phyloP scores from a whole-genome alignment of 2,329 filamentous ascomycete genomes.

The Polychaeton citri region DNA sequence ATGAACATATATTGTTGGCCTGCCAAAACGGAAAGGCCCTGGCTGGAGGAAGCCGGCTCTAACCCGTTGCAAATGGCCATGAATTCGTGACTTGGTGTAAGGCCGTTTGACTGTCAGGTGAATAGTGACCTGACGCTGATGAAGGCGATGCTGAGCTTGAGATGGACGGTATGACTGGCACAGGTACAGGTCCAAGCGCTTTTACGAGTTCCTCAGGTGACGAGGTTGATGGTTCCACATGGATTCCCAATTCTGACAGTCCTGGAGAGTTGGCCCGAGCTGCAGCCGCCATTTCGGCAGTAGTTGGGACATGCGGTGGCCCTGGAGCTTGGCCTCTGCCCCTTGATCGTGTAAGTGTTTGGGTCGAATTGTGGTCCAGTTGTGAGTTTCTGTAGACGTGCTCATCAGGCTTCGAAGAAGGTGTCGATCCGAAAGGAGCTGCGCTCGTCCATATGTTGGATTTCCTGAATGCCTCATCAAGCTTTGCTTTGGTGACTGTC shows the following conservation, averaged over 20 bases:
- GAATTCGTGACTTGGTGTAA: too few species aligned
- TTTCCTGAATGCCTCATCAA: neutral
- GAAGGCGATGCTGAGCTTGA: neutral
- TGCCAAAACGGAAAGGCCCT: too few species aligned
- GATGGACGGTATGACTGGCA: neutral
- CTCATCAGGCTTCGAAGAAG: too few species aligned
- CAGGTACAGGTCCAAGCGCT: conserved; percentile 9
- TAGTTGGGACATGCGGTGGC: neutral
- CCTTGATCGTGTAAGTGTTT: too few species aligned
- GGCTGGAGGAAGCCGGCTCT: too few species aligned
- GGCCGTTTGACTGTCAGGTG: too few species aligned
- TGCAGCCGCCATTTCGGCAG: conserved; percentile 5
- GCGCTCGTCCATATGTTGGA: neutral
- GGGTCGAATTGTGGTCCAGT: too few species aligned
- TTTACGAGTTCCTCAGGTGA: conserved; percentile 11
- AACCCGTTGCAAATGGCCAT: too few species aligned
- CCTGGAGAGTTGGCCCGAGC: conserved; percentile 7
- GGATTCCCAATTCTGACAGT: conserved; percentile 8
- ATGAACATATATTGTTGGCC: too few species aligned
- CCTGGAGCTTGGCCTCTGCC: too few species aligned
- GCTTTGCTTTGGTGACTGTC: conserved; percentile 2
- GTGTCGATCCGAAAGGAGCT: neutral
- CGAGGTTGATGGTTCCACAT: conserved; percentile 8
- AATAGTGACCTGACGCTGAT: too few species aligned
- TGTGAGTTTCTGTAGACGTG: too few species aligned